These are phyloP conservation scores for Lachancea nothofagi DNA, from an alignment of 805 yeast genomes.

Conservation along the genomic window DNA sequence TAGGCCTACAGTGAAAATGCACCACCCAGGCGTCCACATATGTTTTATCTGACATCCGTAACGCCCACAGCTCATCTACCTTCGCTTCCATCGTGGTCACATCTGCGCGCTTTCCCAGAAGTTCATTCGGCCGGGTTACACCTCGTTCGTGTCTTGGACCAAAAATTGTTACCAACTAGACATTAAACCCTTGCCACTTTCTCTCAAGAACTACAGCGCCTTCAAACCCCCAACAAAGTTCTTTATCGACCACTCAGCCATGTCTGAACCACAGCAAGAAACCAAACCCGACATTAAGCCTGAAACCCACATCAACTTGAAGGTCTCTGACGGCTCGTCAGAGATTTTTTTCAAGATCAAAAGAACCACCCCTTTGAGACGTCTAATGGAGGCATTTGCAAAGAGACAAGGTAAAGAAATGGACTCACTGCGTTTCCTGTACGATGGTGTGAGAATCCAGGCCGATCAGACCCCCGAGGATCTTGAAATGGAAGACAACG, in stretches of 20 bases:
- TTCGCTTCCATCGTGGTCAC: no score
- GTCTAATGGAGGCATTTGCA: conserved; percentile 97
- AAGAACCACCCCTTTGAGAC: conserved; percentile 82
- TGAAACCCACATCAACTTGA: conserved; percentile 85
- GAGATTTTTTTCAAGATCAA: conserved; percentile 96
- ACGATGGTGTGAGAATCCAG: conserved; percentile 86
- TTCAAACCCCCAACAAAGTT: not conserved
- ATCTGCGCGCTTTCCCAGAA: no score
- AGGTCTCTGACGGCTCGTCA: conserved; percentile 88
- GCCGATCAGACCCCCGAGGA: conserved; percentile 90
- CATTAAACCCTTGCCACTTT: no score
- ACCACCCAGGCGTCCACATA: no score
- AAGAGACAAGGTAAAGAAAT: conserved; percentile 92
- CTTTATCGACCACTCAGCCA: conserved; percentile 1
- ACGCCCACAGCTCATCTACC: no score
- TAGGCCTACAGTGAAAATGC: no score
- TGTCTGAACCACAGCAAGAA: conserved; percentile 33
- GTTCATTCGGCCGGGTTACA: no score
- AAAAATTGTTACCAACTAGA: no score
- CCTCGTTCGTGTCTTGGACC: no score
- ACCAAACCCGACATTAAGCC: conserved; percentile 47
- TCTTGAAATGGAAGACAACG: conserved; percentile 91
- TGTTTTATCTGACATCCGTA: no score
- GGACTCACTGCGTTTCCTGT: conserved; percentile 77
- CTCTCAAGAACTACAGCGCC: no score